Evolutionary conservation across 768 basidiomycete genomes (phyloP), one percentile per base, ranked within the genome.

Genomic region (Xanthoconium stramineum): DNA sequence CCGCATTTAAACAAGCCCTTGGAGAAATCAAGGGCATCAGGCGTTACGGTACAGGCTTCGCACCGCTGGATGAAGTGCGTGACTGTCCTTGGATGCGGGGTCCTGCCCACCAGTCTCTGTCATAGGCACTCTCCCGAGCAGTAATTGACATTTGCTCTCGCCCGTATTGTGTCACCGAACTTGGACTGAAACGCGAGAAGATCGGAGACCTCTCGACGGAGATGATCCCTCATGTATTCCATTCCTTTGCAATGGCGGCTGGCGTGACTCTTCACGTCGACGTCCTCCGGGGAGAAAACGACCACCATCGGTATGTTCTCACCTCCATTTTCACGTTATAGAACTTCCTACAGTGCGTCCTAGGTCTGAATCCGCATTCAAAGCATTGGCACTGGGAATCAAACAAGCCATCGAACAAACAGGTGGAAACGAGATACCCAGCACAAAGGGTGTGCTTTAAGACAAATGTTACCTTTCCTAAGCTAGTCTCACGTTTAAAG

Each of bases 141-240:
- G 97, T 99, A 46, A 93, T 99, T 58, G 97, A 99, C 73, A 98
- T 99, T 58, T 98, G 97, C 68, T 94, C 94, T 55, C 85, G 97
- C 37, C 96, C 97, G 3, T 97, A 88, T 76, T 99, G 97, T 72
- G 87, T 95, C 51, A 89, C 91, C 24, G 88, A 98, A 58, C 83
- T 99, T 37, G 89, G 88, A 57, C 80, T 94, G 56, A 86, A 83
- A 71, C 81, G 92, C 55, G 93, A 95, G 72, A 95, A 94, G 75
- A 86, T 95, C 39, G 93, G 92, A n/a, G 91, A 95, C 61, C 80
- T 95, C 49, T 94, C 92, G 28, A 93, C 93, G 8, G 97, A 99
- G 77, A 98, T 99, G 95, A 86, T 99, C 52, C 92, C 96, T 33
- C 97, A 99, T 70, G 81, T 99, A 52, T 92, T 99, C 72, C 89